Base-by-base conservation (phyloP, 176 grass and related monocot species). In the Avena eriantha region DNA sequence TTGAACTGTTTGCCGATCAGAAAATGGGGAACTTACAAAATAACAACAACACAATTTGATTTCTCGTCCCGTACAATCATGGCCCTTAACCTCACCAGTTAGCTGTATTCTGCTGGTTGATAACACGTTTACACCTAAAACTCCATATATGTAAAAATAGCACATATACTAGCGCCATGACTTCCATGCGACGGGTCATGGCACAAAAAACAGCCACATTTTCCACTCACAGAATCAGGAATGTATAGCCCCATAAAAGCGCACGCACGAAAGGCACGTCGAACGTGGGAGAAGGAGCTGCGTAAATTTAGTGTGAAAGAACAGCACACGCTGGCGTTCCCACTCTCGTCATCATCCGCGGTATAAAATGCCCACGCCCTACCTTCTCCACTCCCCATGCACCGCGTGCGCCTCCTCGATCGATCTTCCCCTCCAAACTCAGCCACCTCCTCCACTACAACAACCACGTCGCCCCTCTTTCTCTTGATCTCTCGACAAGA, bases 221-320 rank as follows among this genome's bases (percentile, higher is more conserved):
- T 56, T 21, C 54, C 54, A 56, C 17, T 5, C 7, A 21, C 54
- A 56, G 8, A 56, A 19, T 21, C 54, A 56, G 1, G 54, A 17
- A 56, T 8, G 19, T 21, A 8, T 7, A 21, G 54, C 54, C 53
- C 54, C 6, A 18, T 56, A 56, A 56, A 56, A 56, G 7, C 54
- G 54, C 54, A 1, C 54, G 54, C 54, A 56, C 54, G 54, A 8
- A 56, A 19, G 54, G 54, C 54, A 56, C 54, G 54, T 8, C 18
- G 54, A 56, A 56, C 54, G 45, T 10, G 45, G 85, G 26, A 80
- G 81, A 51, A 12, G 29, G 68, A 81, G 77, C 12, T 51, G n/a
- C 14, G 56, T 60, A 79, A 79, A 60, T 45, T 58, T 60, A 23
- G 24, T 58, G 77, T 73, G 77, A 7, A 60, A 66, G 63, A 8